These are phyloP conservation scores for Leucosporidium yakuticum DNA, from an alignment of 768 basidiomycete genomes.

Conservation along the genomic window DNA sequence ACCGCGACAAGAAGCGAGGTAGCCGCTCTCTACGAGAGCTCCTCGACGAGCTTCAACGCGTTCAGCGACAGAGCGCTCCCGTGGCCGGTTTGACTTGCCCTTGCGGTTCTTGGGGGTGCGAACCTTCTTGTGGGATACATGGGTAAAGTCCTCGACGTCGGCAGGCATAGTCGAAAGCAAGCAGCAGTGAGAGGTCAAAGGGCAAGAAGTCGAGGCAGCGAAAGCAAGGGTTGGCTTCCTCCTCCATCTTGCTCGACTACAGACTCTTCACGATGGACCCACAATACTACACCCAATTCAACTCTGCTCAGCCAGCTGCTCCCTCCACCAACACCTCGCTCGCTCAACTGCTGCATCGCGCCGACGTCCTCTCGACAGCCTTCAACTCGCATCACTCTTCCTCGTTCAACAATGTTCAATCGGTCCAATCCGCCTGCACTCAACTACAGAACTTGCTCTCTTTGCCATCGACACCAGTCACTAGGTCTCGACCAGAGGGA, in stretches of 20 bases:
- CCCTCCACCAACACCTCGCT: constrained; percentile 1
- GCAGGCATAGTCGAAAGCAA: background rate
- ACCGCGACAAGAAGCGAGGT: constrained; percentile 16
- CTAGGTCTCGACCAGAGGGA: constrained; percentile 21
- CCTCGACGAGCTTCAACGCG: constrained; percentile 5
- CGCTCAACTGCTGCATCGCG: constrained; percentile 20
- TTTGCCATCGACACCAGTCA: constrained; percentile 19
- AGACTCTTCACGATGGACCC: no score
- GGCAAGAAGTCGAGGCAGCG: no score
- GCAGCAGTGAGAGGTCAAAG: no score
- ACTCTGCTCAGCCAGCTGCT: no score
- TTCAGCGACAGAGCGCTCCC: constrained; percentile 22
- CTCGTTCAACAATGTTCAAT: constrained; percentile 19
- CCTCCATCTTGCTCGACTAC: no score
- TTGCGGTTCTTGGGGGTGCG: constrained; percentile 21
- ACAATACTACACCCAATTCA: no score
- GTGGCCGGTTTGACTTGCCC: background rate
- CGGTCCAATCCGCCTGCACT: constrained; percentile 7
- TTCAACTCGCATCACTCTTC: constrained; percentile 31
- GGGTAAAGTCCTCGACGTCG: constrained; percentile 25
- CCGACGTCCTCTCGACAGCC: constrained; percentile 19
- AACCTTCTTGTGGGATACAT: constrained; percentile 23
- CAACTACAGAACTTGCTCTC: constrained; percentile 31
- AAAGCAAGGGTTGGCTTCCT: no score
- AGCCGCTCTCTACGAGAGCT: background rate